Percentiles rank a stretch among this genome's conserved stretches.
These are phyloP conservation scores for Russula griseocarnosa DNA, from an alignment of 768 basidiomycete species.

Conservation along the genomic window DNA sequence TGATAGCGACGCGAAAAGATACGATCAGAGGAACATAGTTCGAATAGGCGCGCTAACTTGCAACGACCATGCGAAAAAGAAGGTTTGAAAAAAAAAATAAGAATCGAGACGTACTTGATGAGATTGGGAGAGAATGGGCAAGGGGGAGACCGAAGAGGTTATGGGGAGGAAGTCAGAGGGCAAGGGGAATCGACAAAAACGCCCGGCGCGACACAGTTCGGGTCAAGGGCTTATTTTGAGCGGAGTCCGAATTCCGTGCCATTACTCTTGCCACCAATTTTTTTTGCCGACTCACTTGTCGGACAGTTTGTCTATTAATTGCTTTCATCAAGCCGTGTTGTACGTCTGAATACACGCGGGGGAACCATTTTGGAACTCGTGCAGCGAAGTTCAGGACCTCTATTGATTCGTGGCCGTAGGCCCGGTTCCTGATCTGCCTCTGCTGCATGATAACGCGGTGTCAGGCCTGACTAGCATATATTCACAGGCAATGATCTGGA, in stretches of 20 bases:
- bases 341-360: slow-evolving; percentile 7
- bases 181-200: slow-evolving; percentile 26
- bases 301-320: too few relatives aligned
- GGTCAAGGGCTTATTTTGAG: slow-evolving; percentile 26
- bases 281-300: background rate
- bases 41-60: slow-evolving; percentile 3
- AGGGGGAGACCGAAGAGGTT: slow-evolving; percentile 22
- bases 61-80: background rate
- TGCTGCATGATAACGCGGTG: background rate
- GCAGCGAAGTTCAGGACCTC: slow-evolving; percentile 7
- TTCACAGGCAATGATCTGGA: background rate
- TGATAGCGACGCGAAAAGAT: slow-evolving; percentile 15
- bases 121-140: slow-evolving; percentile 22
- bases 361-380: too few relatives aligned
- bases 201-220: slow-evolving; percentile 21
- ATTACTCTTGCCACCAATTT: slow-evolving; percentile 10
- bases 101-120: slow-evolving; percentile 24
- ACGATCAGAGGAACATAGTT: slow-evolving; percentile 16
- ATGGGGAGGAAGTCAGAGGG: slow-evolving; percentile 22
- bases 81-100: background rate
- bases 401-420: background rate
- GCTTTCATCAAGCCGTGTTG: background rate
- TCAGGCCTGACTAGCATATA: background rate
- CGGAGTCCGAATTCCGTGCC: slow-evolving; percentile 21
- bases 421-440: background rate